Base-by-base conservation (phyloP, 495 filamentous ascomycete genomes). In the Talaromyces wortmannii region DNA sequence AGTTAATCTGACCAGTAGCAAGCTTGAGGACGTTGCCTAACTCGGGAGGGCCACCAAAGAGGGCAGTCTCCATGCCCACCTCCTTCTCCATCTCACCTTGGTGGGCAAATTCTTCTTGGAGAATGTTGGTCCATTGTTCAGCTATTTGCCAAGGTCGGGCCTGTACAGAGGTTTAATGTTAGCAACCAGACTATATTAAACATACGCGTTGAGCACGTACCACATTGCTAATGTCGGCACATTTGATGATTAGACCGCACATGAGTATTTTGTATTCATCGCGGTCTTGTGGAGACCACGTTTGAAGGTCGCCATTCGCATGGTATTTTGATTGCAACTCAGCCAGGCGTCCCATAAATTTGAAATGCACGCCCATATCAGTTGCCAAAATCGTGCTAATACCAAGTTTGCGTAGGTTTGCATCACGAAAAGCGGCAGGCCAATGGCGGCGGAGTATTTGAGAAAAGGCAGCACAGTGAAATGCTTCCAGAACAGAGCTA, bases 151-250 rank as follows among this genome's bases (percentile, higher is more conserved):
- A 91, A 55, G 84, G 85, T 54, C 92, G 85, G 32, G 92, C 90
- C 88, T 92, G 58, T 16, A 40, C 63, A 18, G 52, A 48, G 10
- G 15, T 31, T 12, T 74, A 65, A 73, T 69, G 64, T 55, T 50
- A 50, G n/a, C 29, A 46, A 33, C 30, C 16, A 32, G 36, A 8
- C n/a, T 50, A 48, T 10, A 51, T 17, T 12, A 29, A 33, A 44
- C 15, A 29, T 23, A 23, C 4, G 23, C 23, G 23, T 23, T 23
- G 13, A 40, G 5, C 12, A 79, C 82, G 63, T 78, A 91, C 90
- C 61, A 98, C 95, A 66, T 98, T 98, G 71, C 94, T 96, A 66
- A 98, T 97, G 66, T 98, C 94, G 30, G 94, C 94, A 67, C 94
- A 97, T 64, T 98, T 98, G 72, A 98, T 97, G 48, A 98, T 71